Base-by-base conservation (phyloP, 1,139 yeast genomes). In the Suhomyces bolitotheri region DNA sequence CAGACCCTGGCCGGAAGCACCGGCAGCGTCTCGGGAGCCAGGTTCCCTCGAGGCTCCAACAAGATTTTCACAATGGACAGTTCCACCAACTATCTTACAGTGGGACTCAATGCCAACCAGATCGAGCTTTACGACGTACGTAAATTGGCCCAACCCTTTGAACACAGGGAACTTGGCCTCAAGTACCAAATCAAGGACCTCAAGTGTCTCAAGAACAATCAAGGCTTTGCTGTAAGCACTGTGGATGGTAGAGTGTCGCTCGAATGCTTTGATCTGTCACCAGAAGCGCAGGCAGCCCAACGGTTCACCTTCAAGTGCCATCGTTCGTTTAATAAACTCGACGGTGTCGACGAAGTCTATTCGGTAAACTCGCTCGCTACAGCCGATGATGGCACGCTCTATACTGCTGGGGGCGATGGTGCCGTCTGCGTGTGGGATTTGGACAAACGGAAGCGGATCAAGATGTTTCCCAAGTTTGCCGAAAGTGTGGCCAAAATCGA, bases 231-330 rank as follows among this genome's bases (percentile, higher is more conserved):
- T 0, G 74, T 83, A 25, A 71, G 90, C n/a, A 82, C 95, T 3
- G 73, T 88, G 10, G 97, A 89, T 49, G 97, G 97, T 0, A 66
- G 96, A 29, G 92, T 87, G 0, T 83, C 95, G 0, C 76, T 90
- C 25, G 96, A 88, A 46, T 82, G 75, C 52, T 78, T 81, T 40
- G 78, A 82, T 38, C 68, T 75, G 2, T 55, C 72, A 0, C 72
- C 75, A 1, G 66, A 64, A 14, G 57, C 58, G 0, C 82, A 78
- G 43, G 47, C 48, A 10, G 54, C 58, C 5, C 60, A 69, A 36
- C 73, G 78, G 39, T 90, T 82, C 56, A 95, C 96, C 0, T 90
- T 89, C 67, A 81, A 88, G 51, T 85, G 96, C 47, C 97, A 90
- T 56, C 64, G 96, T 23, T 44, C 48, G 17, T 47, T 54, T 19